These are phyloP conservation scores for Eucalyptus leucophloia DNA, from an alignment of 345 rosid genomes.

Conservation along the genomic window DNA sequence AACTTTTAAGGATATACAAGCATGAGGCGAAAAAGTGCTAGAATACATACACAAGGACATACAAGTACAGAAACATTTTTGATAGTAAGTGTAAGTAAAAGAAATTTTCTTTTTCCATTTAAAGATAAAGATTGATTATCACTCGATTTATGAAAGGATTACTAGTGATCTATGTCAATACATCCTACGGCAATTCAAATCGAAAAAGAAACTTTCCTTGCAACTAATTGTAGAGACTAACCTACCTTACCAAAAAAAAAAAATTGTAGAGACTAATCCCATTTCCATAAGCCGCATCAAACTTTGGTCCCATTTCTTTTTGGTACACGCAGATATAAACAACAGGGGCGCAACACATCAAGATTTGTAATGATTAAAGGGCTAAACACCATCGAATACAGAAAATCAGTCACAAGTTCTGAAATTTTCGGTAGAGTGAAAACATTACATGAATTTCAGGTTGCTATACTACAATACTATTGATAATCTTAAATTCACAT, in stretches of 20 bases:
- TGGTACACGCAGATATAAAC: not conserved
- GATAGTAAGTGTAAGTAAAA: not conserved
- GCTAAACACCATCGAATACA: accelerated
- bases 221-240: not conserved
- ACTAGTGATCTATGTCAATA: not conserved
- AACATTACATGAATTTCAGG: not conserved
- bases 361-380: not conserved
- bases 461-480: not conserved
- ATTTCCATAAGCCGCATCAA: not conserved
- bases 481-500: not conserved
- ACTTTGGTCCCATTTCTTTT: not conserved
- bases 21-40: not conserved
- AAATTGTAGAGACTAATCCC: not conserved
- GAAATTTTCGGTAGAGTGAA: not conserved
- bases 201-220: not conserved
- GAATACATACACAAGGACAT: not conserved
- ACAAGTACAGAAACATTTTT: not conserved
- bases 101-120: not conserved
- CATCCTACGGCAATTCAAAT: not conserved
- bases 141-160: not conserved
- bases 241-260: too few relatives aligned
- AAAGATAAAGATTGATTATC: not conserved
- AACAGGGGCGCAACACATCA: not conserved
- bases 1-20: not conserved
- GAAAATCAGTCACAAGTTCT: not conserved